Percentiles rank a stretch among this genome's conserved stretches.
Conservation (phyloP, 805 yeast genomes). For the Ogataea siamensis region DNA sequence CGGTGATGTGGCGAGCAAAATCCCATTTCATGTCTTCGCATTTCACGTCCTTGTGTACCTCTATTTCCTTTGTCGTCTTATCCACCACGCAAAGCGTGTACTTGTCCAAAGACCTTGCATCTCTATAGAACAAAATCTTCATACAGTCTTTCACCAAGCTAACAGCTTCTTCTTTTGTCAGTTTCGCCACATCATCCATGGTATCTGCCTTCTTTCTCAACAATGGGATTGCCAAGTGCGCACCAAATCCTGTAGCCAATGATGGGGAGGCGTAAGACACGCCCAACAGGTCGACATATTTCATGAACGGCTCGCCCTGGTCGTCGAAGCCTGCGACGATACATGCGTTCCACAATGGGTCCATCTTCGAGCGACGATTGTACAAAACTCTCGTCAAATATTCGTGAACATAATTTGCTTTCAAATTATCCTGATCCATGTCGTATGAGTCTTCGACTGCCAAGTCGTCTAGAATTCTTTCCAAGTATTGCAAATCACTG, state of each 20-base stretch:
- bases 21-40: constrained; percentile 84
- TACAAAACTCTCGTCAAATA: constrained; percentile 83
- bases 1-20: constrained; percentile 83
- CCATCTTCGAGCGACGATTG: constrained; percentile 85
- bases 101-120: constrained; percentile 88
- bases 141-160: constrained; percentile 77
- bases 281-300: constrained; percentile 88
- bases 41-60: constrained; percentile 51
- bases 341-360: constrained; percentile 94
- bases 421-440: constrained; percentile 56
- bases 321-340: constrained; percentile 87
- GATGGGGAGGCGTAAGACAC: constrained; percentile 86
- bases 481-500: constrained; percentile 85
- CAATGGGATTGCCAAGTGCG: constrained; percentile 89
- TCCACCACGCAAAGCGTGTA: constrained; percentile 78
- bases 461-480: constrained; percentile 71
- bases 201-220: constrained; percentile 78
- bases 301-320: constrained; percentile 67
- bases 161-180: constrained; percentile 73
- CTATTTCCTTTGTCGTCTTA: constrained; percentile 58
- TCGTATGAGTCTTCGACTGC: constrained; percentile 81
- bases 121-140: constrained; percentile 94
- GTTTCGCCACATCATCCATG: constrained; percentile 70
- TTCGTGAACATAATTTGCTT: constrained; percentile 87
- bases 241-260: constrained; percentile 95